Percentiles rank a stretch among this genome's conserved stretches.
phyloP scores from a whole-genome alignment of 495 filamentous ascomycete species.

The Penicillium coffeae region DNA sequence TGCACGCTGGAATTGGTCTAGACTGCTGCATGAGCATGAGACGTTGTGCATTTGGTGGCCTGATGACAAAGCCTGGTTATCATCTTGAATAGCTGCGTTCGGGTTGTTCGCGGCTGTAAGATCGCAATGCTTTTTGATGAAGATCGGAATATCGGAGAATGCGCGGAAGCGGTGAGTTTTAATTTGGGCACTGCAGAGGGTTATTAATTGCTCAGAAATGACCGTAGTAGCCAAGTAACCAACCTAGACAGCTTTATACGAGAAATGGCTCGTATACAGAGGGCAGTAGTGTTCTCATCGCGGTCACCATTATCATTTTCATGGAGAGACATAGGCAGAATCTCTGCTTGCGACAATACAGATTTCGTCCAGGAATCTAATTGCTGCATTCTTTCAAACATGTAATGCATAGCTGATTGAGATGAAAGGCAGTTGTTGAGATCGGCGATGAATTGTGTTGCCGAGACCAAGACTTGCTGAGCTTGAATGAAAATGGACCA shows the following conservation, averaged over 20 bases:
- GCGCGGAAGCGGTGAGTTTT: constrained; percentile 58
- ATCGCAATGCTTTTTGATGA: constrained; percentile 57
- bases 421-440: constrained; percentile 40
- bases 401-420: constrained; percentile 37
- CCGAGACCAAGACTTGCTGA: constrained; percentile 53
- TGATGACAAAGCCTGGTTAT: constrained; percentile 21
- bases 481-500: constrained; percentile 55
- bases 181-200: constrained; percentile 50
- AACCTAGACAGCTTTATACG: constrained; percentile 58
- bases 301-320: constrained; percentile 37
- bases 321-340: constrained; percentile 36
- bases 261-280: constrained; percentile 51
- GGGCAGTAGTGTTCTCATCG: constrained; percentile 44
- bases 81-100: constrained; percentile 15
- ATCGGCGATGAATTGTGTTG: constrained; percentile 55
- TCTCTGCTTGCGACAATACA: constrained; percentile 43
- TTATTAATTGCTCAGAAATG: neutral
- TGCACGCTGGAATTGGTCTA: constrained; percentile 31
- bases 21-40: constrained; percentile 33
- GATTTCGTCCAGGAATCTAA: constrained; percentile 50
- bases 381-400: constrained; percentile 53
- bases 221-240: neutral
- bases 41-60: constrained; percentile 27
- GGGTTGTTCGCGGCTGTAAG: constrained; percentile 37
- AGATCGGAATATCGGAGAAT: constrained; percentile 58